phyloP scores from a whole-genome alignment of 148 eudicot species.

The Camellia sinensis region DNA sequence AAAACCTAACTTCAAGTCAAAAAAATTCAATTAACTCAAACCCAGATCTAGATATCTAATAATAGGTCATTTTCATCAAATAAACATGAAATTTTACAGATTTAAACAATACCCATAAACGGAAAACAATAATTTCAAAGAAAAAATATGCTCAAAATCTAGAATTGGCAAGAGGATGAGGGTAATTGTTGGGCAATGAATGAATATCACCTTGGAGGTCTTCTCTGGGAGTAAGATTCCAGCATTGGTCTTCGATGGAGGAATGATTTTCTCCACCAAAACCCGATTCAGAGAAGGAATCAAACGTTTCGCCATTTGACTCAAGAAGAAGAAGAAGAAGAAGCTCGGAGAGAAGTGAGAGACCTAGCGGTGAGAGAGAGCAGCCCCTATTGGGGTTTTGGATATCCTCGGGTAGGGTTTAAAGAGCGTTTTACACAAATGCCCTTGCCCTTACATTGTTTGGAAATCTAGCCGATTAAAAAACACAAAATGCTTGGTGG shows the following conservation, averaged over 20 bases:
- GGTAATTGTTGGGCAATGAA: too few relatives aligned
- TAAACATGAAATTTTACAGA: neutral
- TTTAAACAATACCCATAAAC: neutral
- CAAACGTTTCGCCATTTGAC: conserved; percentile 61
- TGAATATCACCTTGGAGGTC: conserved; percentile 43
- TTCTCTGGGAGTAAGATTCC: conserved; percentile 80
- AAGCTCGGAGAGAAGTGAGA: neutral
- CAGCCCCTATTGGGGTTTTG: neutral
- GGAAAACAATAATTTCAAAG: neutral
- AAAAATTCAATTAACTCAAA: too few relatives aligned
- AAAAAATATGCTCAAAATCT: neutral
- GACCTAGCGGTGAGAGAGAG: neutral
- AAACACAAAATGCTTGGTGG: too few relatives aligned
- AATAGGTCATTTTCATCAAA: too few relatives aligned
- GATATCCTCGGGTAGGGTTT: neutral
- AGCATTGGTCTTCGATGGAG: conserved; percentile 59
- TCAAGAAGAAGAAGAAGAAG: neutral
- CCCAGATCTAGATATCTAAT: too few relatives aligned
- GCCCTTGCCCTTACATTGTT: neutral
- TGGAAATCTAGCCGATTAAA: too few relatives aligned
- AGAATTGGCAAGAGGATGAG: neutral
- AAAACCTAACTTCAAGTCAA: too few relatives aligned
- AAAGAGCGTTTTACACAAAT: neutral
- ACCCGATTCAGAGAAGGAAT: conserved; percentile 61
- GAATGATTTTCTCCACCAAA: conserved; percentile 57